Conservation (phyloP, 768 basidiomycete species). For the Infundibulicybe gibba region DNA sequence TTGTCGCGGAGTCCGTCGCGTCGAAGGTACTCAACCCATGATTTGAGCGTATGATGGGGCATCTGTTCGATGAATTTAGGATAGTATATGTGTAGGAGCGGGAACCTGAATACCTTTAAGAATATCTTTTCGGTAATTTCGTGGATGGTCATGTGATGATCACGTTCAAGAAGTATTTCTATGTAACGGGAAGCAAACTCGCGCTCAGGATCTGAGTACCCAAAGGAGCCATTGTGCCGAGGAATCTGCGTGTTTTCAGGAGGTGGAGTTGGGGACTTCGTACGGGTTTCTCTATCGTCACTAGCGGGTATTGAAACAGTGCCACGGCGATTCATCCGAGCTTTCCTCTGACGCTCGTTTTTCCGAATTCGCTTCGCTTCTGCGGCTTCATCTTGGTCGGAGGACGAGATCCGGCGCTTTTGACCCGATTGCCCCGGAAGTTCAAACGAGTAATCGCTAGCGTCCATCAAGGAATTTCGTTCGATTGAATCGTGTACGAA, state of each 20-base stretch:
- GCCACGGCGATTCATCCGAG: slow-evolving; percentile 10
- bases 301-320: slow-evolving; percentile 1
- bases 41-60: slow-evolving; percentile 49
- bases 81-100: too few relatives aligned
- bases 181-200: slow-evolving; percentile 44
- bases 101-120: slow-evolving; percentile 34
- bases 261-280: slow-evolving; percentile 46
- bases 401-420: slow-evolving; percentile 10
- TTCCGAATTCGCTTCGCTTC: slow-evolving; percentile 10
- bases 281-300: slow-evolving; percentile 4
- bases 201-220: slow-evolving; percentile 48
- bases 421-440: slow-evolving; percentile 15
- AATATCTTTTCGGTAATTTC: slow-evolving; percentile 35
- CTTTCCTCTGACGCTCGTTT: slow-evolving; percentile 7
- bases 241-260: slow-evolving; percentile 23
- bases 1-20: slow-evolving; percentile 23
- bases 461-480: slow-evolving; percentile 38
- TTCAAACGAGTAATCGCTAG: slow-evolving; percentile 40
- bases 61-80: slow-evolving; percentile 46
- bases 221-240: slow-evolving; percentile 26
- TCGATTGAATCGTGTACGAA: slow-evolving; percentile 54
- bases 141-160: slow-evolving; percentile 38
- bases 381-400: slow-evolving; percentile 1
- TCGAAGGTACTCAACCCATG: slow-evolving; percentile 45
- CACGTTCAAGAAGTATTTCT: slow-evolving; percentile 40